Base-by-base conservation (phyloP, 1,284 basidiomycete genomes). In the Anthracocystis setariae region DNA sequence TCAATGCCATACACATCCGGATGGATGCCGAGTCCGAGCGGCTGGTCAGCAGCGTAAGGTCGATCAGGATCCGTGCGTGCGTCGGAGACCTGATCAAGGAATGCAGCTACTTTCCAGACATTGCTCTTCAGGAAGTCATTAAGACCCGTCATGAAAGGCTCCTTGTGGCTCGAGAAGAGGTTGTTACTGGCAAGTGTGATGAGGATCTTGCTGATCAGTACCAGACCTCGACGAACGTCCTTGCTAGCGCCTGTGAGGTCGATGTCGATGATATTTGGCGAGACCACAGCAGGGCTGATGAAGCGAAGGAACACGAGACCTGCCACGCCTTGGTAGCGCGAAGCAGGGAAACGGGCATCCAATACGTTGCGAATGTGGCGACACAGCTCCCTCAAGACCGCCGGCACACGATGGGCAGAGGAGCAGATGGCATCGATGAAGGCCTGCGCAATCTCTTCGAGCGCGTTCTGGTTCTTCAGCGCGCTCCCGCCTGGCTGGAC, bases 251-350 rank as follows among this genome's bases (percentile, higher is more conserved):
- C 73, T 1, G 76, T 73, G 10, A 80, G 61, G 44, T 80, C 76
- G 65, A 80, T 73, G 45, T 80, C 78, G 66, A 80, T 80, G 50
- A 74, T 76, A 53, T 79, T 70, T 5, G 78, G 78, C 33, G 78
- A 73, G 7, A 79, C 78, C 12, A 80, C 70, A 12, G 76, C 78
- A 2, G 78, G 78, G 37, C 67, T 76, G 64, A 80, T 80, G 62
- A 80, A 77, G 29, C 78, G 73, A 25, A 80, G 64, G 46, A 80
- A 79, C 53, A 80, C 79, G 49, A 80, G 75, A 24, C 77, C 78
- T 5, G 77, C 78, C 10, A 79, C 75, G 24, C 78, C 78, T 35
- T 80, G 78, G 32, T 80, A 80, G 44, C 76, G 63, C 10, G 78
- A 76, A 38, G 69, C 63, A 24, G 78, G 78, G 60, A 80, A 80